Conservation (phyloP, 441 rosid genomes). For the Pelargonium fulgidum region DNA sequence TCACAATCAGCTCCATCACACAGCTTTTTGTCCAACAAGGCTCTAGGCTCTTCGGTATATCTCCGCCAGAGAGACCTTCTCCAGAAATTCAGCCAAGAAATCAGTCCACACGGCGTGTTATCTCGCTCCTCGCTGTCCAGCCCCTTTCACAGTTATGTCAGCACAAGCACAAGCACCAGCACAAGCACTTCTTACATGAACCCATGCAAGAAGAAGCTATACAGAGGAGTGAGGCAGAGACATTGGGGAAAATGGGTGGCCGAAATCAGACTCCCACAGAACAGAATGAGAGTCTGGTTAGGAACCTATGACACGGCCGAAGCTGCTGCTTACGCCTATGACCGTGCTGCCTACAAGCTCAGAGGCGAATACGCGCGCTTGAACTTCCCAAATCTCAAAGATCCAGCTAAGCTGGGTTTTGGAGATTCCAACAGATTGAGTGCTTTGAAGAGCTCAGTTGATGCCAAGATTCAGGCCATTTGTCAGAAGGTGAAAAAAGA, state of each 20-base stretch:
- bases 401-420: constrained; percentile 47
- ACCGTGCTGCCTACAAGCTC: constrained; percentile 88
- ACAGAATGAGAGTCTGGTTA: constrained; percentile 68
- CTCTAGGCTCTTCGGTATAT: constrained; percentile 74
- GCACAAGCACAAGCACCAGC: constrained; percentile 17
- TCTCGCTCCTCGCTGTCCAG: constrained; percentile 17
- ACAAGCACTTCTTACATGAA: constrained; percentile 12
- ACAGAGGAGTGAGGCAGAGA: constrained; percentile 86
- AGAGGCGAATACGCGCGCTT: constrained; percentile 88
- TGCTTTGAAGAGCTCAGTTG: constrained; percentile 61
- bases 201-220: constrained; percentile 59
- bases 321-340: constrained; percentile 80
- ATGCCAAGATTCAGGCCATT: constrained; percentile 79
- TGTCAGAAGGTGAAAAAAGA: constrained; percentile 69
- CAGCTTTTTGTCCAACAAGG: constrained; percentile 24
- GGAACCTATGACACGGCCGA: constrained; percentile 68
- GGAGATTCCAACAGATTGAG: constrained; percentile 45
- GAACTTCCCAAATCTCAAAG: constrained; percentile 74
- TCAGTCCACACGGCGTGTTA: constrained; percentile 22
- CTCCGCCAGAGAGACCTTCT: constrained; percentile 73
- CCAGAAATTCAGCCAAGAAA: constrained; percentile 44
- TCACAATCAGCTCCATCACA: constrained; percentile 18
- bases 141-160: constrained; percentile 25
- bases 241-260: constrained; percentile 89
- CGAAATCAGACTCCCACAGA: constrained; percentile 69